phyloP scores from a whole-genome alignment of 2,329 filamentous ascomycete genomes.

The Fusarium cicatricum region DNA sequence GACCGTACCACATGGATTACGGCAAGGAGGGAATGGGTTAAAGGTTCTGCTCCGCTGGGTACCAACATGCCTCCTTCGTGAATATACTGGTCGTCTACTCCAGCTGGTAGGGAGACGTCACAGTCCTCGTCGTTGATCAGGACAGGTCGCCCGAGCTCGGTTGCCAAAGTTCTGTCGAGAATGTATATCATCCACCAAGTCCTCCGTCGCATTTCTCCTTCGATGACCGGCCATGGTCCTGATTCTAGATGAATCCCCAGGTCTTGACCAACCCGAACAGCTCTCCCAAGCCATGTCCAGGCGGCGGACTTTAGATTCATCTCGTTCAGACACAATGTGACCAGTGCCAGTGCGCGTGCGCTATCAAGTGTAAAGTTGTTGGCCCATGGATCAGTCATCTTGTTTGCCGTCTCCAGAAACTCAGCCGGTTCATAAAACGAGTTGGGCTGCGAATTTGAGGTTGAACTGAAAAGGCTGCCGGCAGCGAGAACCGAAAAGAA shows the following conservation, averaged over 20 bases:
- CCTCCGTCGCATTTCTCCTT: constrained; percentile 84
- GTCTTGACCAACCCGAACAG: constrained; percentile 83
- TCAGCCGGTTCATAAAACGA: constrained; percentile 63
- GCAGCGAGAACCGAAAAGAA: constrained; percentile 87
- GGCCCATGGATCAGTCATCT: constrained; percentile 80
- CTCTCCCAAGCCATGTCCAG: constrained; percentile 84
- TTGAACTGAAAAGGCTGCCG: constrained; percentile 76
- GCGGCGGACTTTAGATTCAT: constrained; percentile 86
- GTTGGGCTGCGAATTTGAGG: constrained; percentile 61
- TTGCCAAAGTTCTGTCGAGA: constrained; percentile 80
- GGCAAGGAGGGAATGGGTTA: constrained; percentile 77
- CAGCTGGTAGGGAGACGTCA: constrained; percentile 80
- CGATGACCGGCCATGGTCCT: constrained; percentile 75
- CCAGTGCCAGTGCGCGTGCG: constrained; percentile 74
- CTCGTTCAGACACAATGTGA: constrained; percentile 83
- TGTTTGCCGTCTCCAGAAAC: constrained; percentile 75
- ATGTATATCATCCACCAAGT: constrained; percentile 96
- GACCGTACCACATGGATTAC: constrained; percentile 84
- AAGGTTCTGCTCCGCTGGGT: constrained; percentile 60
- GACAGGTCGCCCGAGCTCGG: constrained; percentile 82
- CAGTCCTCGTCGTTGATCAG: constrained; percentile 90
- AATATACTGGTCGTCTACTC: constrained; percentile 82
- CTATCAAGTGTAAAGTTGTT: constrained; percentile 81
- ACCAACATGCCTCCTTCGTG: constrained; percentile 64
- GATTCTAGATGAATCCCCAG: constrained; percentile 81